Evolutionary conservation across 805 yeast genomes (phyloP), one percentile per base, ranked within the genome.

Genomic region (Wickerhamomyces mucosus): DNA sequence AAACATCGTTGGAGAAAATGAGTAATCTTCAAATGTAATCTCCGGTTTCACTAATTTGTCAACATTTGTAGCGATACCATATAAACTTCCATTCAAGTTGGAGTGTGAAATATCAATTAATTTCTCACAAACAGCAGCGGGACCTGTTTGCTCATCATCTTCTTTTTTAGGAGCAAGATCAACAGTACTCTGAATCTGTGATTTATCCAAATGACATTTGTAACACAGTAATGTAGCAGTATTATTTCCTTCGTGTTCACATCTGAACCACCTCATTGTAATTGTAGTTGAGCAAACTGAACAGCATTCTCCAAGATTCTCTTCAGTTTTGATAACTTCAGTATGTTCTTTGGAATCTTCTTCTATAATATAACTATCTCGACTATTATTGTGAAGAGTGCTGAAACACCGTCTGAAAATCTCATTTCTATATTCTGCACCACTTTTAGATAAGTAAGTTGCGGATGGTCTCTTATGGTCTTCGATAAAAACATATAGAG

Each of bases 381-480:
- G n/a, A n/a, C n/a, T n/a, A n/a, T n/a, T n/a, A n/a, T n/a, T n/a
- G n/a, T n/a, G n/a, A n/a, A n/a, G n/a, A 14, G 11, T n/a, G 18
- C 18, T 23, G 14, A 13, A 15, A 11, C 26, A 13, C 15, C 14
- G 6, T 27, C 29, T 11, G 15, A 37, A 36, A 60, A 75, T 32
- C 55, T 64, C 24, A 58, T 43, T 48, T 56, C 69, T 22, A 60
- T 43, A 36, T 53, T 15, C 77, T 62, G 23, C 56, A 58, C 38
- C 56, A n/a, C n/a, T n/a, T n/a, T n/a, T n/a, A 41, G 25, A 47
- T 28, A 19, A 39, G 30, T 6, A 50, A 40, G 31, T 15, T 6
- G 30, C 10, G 10, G 25, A 15, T n/a, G n/a, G n/a, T 27, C 33
- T 46, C 34, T 41, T 48, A 18, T 25, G 23, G 23, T 42, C 50